Conservation (phyloP, 2,329 filamentous ascomycete species). For the Immersiporthe knoxdaviesiana region DNA sequence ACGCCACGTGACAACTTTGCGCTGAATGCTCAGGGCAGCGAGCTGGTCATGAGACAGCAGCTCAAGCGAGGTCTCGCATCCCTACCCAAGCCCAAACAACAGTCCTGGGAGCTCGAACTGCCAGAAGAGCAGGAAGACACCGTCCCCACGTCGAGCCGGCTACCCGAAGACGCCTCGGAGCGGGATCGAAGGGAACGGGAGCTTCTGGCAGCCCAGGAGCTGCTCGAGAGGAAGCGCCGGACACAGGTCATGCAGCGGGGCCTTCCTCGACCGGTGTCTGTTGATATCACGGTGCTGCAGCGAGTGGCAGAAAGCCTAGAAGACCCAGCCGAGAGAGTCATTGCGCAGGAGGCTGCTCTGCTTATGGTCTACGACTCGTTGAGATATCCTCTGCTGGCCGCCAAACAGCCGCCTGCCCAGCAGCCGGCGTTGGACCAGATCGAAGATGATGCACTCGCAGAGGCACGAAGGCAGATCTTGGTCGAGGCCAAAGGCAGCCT, state of each 20-base stretch:
- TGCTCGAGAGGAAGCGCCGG: slow-evolving; percentile 76
- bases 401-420: slow-evolving; percentile 65
- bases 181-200: slow-evolving; percentile 79
- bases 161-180: slow-evolving; percentile 62
- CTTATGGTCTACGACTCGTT: slow-evolving; percentile 82
- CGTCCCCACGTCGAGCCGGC: slow-evolving; percentile 46
- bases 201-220: slow-evolving; percentile 68
- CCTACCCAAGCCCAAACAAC: slow-evolving; percentile 89
- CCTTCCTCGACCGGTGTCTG: slow-evolving; percentile 73
- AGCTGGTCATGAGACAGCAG: slow-evolving; percentile 67
- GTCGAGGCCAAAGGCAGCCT: slow-evolving; percentile 64
- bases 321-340: slow-evolving; percentile 68
- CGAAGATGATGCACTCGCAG: slow-evolving; percentile 71
- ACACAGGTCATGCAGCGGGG: slow-evolving; percentile 89
- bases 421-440: slow-evolving; percentile 64
- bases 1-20: slow-evolving; percentile 88
- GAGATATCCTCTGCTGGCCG: slow-evolving; percentile 74
- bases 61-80: slow-evolving; percentile 76
- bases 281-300: slow-evolving; percentile 73
- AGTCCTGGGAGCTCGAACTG: slow-evolving; percentile 90
- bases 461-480: slow-evolving; percentile 76
- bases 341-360: slow-evolving; percentile 76
- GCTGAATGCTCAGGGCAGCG: slow-evolving; percentile 73
- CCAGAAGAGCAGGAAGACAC: slow-evolving; percentile 78
- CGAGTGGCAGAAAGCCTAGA: slow-evolving; percentile 62